Conservation (phyloP, 2,329 filamentous ascomycete genomes). For the Penicillium hesseltinei region DNA sequence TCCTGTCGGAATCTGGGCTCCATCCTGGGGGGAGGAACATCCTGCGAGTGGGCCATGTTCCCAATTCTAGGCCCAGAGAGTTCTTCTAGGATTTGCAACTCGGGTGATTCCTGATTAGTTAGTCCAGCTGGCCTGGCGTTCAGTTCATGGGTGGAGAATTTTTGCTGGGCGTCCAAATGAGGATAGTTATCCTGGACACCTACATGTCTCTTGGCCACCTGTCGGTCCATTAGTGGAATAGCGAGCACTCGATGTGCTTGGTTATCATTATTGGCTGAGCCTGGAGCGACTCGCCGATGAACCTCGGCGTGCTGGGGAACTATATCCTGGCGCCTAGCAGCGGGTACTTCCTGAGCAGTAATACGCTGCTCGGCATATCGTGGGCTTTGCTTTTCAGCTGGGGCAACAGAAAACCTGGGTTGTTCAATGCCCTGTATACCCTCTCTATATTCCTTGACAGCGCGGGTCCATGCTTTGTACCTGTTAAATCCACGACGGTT, state of each 20-base stretch:
- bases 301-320: constrained; percentile 12
- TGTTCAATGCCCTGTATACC: constrained; percentile 21
- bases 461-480: constrained; percentile 49
- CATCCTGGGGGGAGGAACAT: constrained; percentile 24
- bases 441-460: constrained; percentile 41
- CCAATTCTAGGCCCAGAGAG: constrained; percentile 17
- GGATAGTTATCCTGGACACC: constrained; percentile 13
- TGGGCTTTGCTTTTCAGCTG: constrained; percentile 17
- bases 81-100: constrained; percentile 20
- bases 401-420: constrained; percentile 7
- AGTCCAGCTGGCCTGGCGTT: constrained; percentile 19
- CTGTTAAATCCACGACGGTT: constrained; percentile 47
- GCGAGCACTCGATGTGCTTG: constrained; percentile 8
- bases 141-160: constrained; percentile 8
- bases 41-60: constrained; percentile 24
- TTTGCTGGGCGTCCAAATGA: constrained; percentile 12
- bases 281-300: constrained; percentile 16
- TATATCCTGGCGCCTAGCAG: constrained; percentile 11
- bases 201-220: constrained; percentile 11
- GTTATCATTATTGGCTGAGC: constrained; percentile 14
- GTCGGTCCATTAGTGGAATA: constrained; percentile 11
- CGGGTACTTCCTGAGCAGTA: constrained; percentile 18
- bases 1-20: constrained; percentile 17
- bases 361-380: constrained; percentile 20
- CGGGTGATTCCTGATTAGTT: constrained; percentile 27